A percentile compares a stretch with the other conserved stretches of the same genome.
Conservation (phyloP, 345 rosid species). For the Bruguiera gymnorhiza region DNA sequence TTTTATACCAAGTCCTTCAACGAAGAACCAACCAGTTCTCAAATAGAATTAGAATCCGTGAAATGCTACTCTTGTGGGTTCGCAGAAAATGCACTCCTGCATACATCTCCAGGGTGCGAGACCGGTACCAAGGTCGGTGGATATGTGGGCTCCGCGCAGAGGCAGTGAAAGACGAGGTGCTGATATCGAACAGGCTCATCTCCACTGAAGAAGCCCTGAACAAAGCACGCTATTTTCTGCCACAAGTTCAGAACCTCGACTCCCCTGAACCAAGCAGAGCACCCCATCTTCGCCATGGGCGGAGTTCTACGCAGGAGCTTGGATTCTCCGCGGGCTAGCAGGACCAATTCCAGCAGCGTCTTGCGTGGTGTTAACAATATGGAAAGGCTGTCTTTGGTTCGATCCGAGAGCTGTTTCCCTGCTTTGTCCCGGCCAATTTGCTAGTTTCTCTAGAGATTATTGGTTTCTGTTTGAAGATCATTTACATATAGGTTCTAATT, state of each 20-base stretch:
- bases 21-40: not conserved
- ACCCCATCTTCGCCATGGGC: slow-evolving; percentile 63
- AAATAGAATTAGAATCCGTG: not conserved
- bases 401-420: slow-evolving; percentile 63
- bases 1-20: no score
- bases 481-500: no score
- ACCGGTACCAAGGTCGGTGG: no score
- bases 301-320: slow-evolving; percentile 55
- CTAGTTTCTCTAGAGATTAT: not conserved
- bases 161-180: no score
- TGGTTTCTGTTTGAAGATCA: not conserved
- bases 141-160: no score
- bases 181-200: no score
- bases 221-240: slow-evolving; percentile 46
- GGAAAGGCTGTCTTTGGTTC: slow-evolving; percentile 32
- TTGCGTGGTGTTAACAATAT: slow-evolving; percentile 43
- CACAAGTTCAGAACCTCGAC: slow-evolving; percentile 30
- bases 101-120: no score
- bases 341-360: slow-evolving; percentile 39
- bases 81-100: no score
- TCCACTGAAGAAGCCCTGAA: slow-evolving; percentile 18
- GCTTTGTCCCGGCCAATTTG: slow-evolving; percentile 45
- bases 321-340: slow-evolving; percentile 44
- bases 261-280: slow-evolving; percentile 37
- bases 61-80: no score